phyloP scores from a whole-genome alignment of 2,329 filamentous ascomycete genomes.

The Ophiosphaerella narmari region DNA sequence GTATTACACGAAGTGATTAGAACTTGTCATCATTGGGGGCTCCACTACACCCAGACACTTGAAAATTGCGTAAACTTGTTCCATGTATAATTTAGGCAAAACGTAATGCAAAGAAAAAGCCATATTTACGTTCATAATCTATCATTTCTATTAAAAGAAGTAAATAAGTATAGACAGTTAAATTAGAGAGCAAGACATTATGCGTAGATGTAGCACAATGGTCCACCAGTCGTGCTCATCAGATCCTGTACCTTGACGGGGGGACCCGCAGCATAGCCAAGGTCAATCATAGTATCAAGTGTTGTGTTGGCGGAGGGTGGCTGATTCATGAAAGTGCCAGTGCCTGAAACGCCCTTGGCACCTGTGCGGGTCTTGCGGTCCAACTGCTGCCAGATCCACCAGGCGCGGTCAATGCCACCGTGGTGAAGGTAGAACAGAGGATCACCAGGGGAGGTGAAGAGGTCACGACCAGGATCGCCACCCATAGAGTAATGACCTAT shows the following conservation, averaged over 20 bases:
- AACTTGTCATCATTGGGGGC: too few relatives aligned
- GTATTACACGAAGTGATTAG: too few relatives aligned
- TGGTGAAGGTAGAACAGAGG: slow-evolving; percentile 56
- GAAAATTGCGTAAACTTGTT: too few relatives aligned
- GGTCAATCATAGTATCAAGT: slow-evolving; percentile 48
- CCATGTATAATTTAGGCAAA: too few relatives aligned
- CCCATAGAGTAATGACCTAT: slow-evolving; percentile 54
- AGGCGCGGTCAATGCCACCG: slow-evolving; percentile 50
- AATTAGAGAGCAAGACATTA: slow-evolving; percentile 5
- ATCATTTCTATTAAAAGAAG: too few relatives aligned
- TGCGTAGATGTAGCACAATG: slow-evolving; percentile 42
- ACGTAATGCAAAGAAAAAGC: too few relatives aligned
- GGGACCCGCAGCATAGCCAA: slow-evolving; percentile 43
- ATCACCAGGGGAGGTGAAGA: slow-evolving; percentile 35
- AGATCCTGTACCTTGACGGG: slow-evolving; percentile 29
- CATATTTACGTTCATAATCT: too few relatives aligned
- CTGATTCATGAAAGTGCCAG: slow-evolving; percentile 50
- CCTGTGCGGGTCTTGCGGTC: slow-evolving; percentile 43
- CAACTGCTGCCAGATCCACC: slow-evolving; percentile 48
- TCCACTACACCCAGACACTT: too few relatives aligned
- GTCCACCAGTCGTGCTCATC: slow-evolving; percentile 39
- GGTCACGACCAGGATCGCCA: slow-evolving; percentile 45
- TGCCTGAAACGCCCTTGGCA: slow-evolving; percentile 47
- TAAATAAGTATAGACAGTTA: too few relatives aligned
- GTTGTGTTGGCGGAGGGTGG: slow-evolving; percentile 53